phyloP scores from a whole-genome alignment of 2,329 filamentous ascomycete species.

The Pseudocercospora pini-densiflorae region DNA sequence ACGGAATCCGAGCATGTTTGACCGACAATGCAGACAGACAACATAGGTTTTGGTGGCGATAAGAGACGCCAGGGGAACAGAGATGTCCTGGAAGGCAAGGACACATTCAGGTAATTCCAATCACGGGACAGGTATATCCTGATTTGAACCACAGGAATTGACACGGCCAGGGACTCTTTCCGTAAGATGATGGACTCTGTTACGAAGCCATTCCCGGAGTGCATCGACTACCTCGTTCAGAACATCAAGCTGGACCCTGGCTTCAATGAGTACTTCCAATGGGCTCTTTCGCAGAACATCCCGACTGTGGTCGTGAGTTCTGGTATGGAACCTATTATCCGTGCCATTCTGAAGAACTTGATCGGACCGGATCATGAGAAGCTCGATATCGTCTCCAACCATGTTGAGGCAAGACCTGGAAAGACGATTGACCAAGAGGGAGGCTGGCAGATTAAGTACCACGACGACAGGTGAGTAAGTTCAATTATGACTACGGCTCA shows the following conservation, averaged over 20 bases:
- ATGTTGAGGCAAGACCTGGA: slow-evolving; percentile 69
- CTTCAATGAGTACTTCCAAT: slow-evolving; percentile 87
- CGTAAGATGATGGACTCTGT: slow-evolving; percentile 90
- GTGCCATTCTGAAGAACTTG: slow-evolving; percentile 76
- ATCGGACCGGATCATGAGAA: slow-evolving; percentile 78
- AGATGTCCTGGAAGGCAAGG: slow-evolving; percentile 72
- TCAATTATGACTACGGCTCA: background rate
- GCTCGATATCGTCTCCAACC: slow-evolving; percentile 90
- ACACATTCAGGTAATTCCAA: slow-evolving; percentile 67
- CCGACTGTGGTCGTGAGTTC: slow-evolving; percentile 91
- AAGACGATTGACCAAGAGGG: slow-evolving; percentile 77
- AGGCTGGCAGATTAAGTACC: slow-evolving; percentile 88
- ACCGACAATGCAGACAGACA: slow-evolving; percentile 76
- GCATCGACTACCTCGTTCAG: slow-evolving; percentile 74
- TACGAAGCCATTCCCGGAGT: slow-evolving; percentile 77
- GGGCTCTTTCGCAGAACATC: slow-evolving; percentile 79
- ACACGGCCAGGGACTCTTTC: slow-evolving; percentile 69
- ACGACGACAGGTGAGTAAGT: slow-evolving; percentile 72
- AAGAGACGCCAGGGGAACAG: slow-evolving; percentile 74
- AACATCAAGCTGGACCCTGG: slow-evolving; percentile 88
- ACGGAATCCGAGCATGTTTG: slow-evolving; percentile 54
- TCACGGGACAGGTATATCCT: background rate
- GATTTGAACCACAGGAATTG: background rate
- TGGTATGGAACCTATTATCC: slow-evolving; percentile 92
- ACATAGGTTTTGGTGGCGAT: slow-evolving; percentile 78